Base-by-base conservation (phyloP, 352 stramenopile genomes). In the Globisporangium sylvaticum region DNA sequence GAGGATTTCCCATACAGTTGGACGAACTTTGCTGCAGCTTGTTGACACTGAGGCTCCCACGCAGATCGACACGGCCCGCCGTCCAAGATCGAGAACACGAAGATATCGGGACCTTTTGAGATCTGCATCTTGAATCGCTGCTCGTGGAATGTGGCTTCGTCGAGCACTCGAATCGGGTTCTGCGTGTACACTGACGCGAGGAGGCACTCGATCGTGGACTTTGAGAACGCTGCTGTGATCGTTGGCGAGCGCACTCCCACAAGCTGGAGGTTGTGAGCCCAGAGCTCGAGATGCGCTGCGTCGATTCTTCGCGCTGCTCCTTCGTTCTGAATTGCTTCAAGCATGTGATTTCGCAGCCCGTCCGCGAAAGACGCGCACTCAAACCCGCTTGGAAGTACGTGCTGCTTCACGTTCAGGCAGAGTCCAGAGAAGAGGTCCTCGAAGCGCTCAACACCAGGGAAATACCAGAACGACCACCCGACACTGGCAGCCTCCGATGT, bases 171-270 rank as follows among this genome's bases (percentile, higher is more conserved):
- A 20, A 88, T 61, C 1, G 77, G 70, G 0, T 67, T 31, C 0
- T 68, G 37, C 1, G 55, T 37, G 14, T 78, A 87, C 0, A 57
- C 27, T 0, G 64, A 29, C 4, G n/a, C n/a, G n/a, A 88, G 71
- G 3, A 88, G 37, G n/a, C 74, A 84, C 61, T 88, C 76, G 2
- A 78, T 48, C 18, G 78, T 37, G 6, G 64, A 39, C 1, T 61
- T 60, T 20, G 56, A 57, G 34, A 59, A 77, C 34, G 62, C 76
- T 9, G 75, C 62, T 1, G 64, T 46, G 20, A 68, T 56, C 24
- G 66, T 12, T 4, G 15, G 18, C 18, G 42, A 18, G 1, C 20
- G 42, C 20, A 20, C 12, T 9, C 58, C 57, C 15, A 53, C 71
- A 18, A 67, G 27, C 24, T 67, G 8, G 24, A 81, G 64, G 34